Base-by-base conservation (phyloP, 176 grass and related monocot genomes). In the Oryza glumipatula region DNA sequence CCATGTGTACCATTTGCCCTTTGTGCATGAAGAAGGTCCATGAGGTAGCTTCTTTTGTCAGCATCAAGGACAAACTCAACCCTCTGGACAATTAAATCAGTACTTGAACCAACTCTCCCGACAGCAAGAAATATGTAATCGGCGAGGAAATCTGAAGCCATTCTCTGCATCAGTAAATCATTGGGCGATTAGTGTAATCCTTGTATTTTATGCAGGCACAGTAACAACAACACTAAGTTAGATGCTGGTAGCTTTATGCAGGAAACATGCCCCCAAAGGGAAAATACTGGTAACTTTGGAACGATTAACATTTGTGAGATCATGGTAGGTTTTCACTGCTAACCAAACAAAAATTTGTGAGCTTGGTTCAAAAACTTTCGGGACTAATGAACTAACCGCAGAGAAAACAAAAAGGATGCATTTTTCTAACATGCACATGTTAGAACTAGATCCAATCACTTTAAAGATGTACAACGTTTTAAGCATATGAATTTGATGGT, bases 81-180 rank as follows among this genome's bases (percentile, higher is more conserved):
- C 80, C 95, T 93, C 86, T 98, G 95, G 46, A 85, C 77, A 85
- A 98, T 98, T 82, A 98, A 86, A 93, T 98, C 95, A 4, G 95
- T 98, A 79, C 95, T 98, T 23, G 95, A 98, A 51, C 95, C 95
- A 87, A 98, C 95, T 82, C 95, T 98, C 83, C 96, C 96, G 88
- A 94, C 96, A 82, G 96, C 87, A 87, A 98, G 93, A 86, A 95
- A 98, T 44, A 98, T 94, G 74, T 98, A 95, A 30, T 85, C 83
- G 12, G 86, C 82, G 46, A 98, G 93, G 77, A 98, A 98, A 80
- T 98, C 96, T 68, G 93, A 89, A 47, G 91, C 93, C 84, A 98
- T 70, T 12, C 96, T 83, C 93, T 98, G 91, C 73, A 79, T 1
- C 74, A 77, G 1, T 23, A 63, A 63, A 9, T 11, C 0, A 63